Evolutionary conservation across 495 filamentous ascomycete species (phyloP), one percentile per base, ranked within the genome.

Genomic region (Usnea hakonensis): DNA sequence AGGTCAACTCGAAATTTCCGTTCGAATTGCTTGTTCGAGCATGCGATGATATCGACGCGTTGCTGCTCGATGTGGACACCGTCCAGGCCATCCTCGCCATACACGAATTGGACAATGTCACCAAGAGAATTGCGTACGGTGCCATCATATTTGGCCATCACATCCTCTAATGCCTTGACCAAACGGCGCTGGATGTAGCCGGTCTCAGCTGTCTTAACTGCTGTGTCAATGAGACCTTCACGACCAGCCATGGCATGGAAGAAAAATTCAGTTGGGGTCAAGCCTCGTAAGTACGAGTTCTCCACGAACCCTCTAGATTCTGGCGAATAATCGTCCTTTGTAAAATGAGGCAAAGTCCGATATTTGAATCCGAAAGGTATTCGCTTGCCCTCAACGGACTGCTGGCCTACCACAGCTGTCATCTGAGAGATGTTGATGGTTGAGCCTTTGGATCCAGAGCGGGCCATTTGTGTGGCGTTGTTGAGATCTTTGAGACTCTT

Each of bases 231-330:
- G 52, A 99, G 80, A 94, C 94, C 94, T 76, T 99, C 94, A 77
- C 94, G 87, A 89, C 94, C 94, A 77, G 94, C 94, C 94, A 99
- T 99, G 66, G 94, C 94, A 78, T 99, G 94, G 82, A 99, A 99
- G 80, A 96, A 99, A 74, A 97, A 99, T 68, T 99, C 94, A 2
- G 88, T 87, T 2, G 94, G 92, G 0, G 94, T 99, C 62, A 99
- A 77, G 40, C 94, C 94, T 79, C 94, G 89, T 33, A 99, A 83
- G 68, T 99, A 99, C 0, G 94, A 99, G 76, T 99, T 99, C 76
- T 99, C 94, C 37, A 99, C 92, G 74, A 99, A 99, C 40, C 94
- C 94, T 74, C 93, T 85, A 44, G 95, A 94, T 70, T 97, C 92
- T 16, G 94, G 91, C 19, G 91, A 96, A 72, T 97, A 97, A 72